Conservation (phyloP, 441 rosid genomes). For the Populus hybrid region DNA sequence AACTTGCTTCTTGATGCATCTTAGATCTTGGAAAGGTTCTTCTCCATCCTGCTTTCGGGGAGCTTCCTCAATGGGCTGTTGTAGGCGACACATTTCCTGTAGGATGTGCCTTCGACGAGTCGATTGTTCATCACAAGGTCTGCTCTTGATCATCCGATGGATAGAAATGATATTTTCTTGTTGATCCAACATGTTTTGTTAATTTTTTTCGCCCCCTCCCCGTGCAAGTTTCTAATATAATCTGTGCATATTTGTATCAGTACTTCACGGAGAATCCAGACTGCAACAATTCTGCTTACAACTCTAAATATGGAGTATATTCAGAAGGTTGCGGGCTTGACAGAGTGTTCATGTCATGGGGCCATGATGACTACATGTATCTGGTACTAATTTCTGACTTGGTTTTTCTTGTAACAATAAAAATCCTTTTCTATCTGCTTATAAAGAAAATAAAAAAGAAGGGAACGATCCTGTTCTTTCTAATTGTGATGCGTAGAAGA, state of each 20-base stretch:
- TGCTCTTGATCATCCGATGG: not conserved
- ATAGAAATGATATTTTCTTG: not conserved
- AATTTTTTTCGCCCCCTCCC: not conserved
- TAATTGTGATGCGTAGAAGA: too few relatives aligned
- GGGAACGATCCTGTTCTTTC: too few relatives aligned
- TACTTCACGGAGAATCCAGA: constrained; percentile 67
- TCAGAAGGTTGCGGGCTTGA: constrained; percentile 75
- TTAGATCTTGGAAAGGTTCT: constrained; percentile 91
- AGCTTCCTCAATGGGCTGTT: constrained; percentile 91
- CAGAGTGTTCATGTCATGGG: constrained; percentile 73
- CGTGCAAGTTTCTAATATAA: not conserved
- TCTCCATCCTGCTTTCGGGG: constrained; percentile 63
- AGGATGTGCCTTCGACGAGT: constrained; percentile 78
- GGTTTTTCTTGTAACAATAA: not conserved
- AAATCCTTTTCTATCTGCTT: not conserved
- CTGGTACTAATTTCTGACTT: constrained; percentile 35
- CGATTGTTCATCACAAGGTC: constrained; percentile 74
- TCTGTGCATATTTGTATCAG: constrained; percentile 26
- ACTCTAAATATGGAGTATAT: constrained; percentile 66
- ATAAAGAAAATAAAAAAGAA: not conserved
- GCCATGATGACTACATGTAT: constrained; percentile 91
- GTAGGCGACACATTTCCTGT: constrained; percentile 90
- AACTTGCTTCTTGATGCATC: not conserved
- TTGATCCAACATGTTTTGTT: not conserved
- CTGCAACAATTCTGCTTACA: constrained; percentile 41